Evolutionary conservation across 768 basidiomycete species (phyloP).

Genomic region (Lepiota subincarnata): DNA sequence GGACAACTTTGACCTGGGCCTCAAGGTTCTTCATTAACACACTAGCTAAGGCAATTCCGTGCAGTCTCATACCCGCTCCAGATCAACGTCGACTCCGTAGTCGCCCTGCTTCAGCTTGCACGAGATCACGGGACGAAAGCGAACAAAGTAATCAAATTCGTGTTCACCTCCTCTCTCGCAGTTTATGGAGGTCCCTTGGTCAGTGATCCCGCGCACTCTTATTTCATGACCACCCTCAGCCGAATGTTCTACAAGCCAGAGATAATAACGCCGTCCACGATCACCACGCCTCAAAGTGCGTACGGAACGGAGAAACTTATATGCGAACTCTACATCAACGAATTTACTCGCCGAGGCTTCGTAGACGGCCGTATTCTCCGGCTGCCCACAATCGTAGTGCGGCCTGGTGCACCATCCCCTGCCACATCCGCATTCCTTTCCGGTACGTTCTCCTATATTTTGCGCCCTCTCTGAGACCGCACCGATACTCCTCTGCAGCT

Average conservation of each 20-base stretch:
- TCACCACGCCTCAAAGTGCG: constrained; percentile 51
- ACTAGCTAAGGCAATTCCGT: not conserved
- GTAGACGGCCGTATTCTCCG: constrained; percentile 57
- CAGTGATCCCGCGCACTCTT: not conserved
- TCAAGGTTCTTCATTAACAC: constrained; percentile 29
- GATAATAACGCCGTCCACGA: constrained; percentile 42
- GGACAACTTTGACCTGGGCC: constrained; percentile 53
- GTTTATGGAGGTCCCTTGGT: constrained; percentile 58
- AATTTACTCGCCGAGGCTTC: constrained; percentile 57
- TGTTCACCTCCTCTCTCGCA: constrained; percentile 59
- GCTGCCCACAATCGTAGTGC: constrained; percentile 56
- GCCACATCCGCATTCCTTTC: constrained; percentile 57
- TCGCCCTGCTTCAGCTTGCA: constrained; percentile 35
- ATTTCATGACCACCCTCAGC: not conserved
- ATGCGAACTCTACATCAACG: constrained; percentile 54
- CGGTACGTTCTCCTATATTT: constrained; percentile 25
- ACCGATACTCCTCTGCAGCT: constrained; percentile 21
- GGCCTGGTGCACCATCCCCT: constrained; percentile 49
- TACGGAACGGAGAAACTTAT: constrained; percentile 55
- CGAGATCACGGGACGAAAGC: constrained; percentile 22
- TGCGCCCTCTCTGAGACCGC: not conserved
- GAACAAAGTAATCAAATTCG: constrained; percentile 39
- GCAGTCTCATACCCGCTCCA: constrained; percentile 14
- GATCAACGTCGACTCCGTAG: constrained; percentile 58
- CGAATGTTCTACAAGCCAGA: constrained; percentile 27